Conservation (phyloP, 768 basidiomycete genomes). For the Guyanaporus albipodus region DNA sequence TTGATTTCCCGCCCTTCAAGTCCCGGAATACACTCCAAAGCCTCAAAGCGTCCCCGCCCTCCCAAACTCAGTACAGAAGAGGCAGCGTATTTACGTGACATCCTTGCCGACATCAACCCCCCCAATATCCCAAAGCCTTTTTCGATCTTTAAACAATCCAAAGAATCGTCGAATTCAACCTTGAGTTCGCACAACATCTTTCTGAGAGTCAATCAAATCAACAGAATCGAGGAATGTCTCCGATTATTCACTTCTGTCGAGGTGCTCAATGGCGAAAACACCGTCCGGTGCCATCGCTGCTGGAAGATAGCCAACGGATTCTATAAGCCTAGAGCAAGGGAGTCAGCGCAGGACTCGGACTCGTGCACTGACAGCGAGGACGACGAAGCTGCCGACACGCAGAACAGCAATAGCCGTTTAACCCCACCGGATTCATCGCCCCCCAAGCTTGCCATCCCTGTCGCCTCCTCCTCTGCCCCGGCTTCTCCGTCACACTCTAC, state of each 20-base stretch:
- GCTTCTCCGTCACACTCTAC: conserved; percentile 30
- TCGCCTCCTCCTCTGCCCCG: background rate
- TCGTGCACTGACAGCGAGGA: conserved; percentile 34
- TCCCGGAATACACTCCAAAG: conserved; percentile 34
- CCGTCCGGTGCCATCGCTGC: conserved; percentile 88
- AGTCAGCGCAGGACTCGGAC: conserved; percentile 22
- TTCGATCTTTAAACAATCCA: conserved; percentile 43
- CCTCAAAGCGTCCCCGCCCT: conserved; percentile 39
- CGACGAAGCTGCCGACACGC: conserved; percentile 25
- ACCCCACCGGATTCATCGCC: conserved; percentile 22
- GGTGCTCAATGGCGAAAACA: conserved; percentile 88
- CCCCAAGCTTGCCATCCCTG: conserved; percentile 21
- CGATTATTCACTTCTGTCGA: conserved; percentile 92
- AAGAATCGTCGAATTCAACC: conserved; percentile 18
- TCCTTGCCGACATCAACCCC: conserved; percentile 60
- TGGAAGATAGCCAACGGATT: conserved; percentile 86
- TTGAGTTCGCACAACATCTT: conserved; percentile 25
- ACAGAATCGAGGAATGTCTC: conserved; percentile 63
- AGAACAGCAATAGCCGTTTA: conserved; percentile 15
- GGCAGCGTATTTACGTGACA: conserved; percentile 60
- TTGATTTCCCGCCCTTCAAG: conserved; percentile 29
- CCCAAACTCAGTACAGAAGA: conserved; percentile 57
- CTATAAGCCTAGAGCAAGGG: conserved; percentile 35
- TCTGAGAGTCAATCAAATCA: conserved; percentile 27
- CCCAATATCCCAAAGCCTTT: conserved; percentile 43